These are phyloP conservation scores for Ceraceosorus bombacis DNA, from an alignment of 1,284 basidiomycete species.

Conservation along the genomic window DNA sequence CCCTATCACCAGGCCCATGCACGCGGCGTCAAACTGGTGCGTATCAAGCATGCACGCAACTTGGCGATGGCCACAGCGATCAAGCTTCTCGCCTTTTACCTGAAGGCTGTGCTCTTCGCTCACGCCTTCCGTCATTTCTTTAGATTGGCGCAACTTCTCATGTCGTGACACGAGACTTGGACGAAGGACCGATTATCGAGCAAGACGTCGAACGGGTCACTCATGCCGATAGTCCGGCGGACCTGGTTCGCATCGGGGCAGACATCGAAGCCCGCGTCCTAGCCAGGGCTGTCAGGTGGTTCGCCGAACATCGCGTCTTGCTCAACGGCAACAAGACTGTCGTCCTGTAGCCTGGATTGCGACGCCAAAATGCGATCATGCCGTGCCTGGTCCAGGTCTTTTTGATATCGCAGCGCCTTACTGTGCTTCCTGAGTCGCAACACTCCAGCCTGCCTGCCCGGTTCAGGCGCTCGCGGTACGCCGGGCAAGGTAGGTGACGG, in stretches of 20 bases:
- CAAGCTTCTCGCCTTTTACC: background rate
- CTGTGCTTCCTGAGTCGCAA: too few relatives aligned
- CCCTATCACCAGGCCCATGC: constrained; percentile 46
- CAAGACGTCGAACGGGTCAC: constrained; percentile 42
- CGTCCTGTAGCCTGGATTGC: constrained; percentile 7
- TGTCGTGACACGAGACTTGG: constrained; percentile 42
- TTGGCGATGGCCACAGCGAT: background rate
- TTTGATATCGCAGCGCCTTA: too few relatives aligned
- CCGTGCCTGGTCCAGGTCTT: too few relatives aligned
- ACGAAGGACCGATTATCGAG: constrained; percentile 47
- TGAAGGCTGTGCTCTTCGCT: background rate
- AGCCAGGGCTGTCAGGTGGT: constrained; percentile 42
- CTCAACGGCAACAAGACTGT: constrained; percentile 42
- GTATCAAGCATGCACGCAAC: background rate
- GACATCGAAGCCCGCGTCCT: constrained; percentile 43
- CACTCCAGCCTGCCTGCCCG: too few relatives aligned
- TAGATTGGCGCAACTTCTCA: constrained; percentile 44
- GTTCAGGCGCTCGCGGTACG: too few relatives aligned
- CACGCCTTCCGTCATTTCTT: background rate
- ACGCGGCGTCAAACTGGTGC: constrained; percentile 36
- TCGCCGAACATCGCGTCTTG: constrained; percentile 39
- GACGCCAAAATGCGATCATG: too few relatives aligned
- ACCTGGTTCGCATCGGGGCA: constrained; percentile 33
- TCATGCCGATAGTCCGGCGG: constrained; percentile 34
- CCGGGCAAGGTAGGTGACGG: too few relatives aligned